Percentiles rank a stretch among this genome's conserved stretches.
Evolutionary conservation across 257 asterid species (phyloP).

Genomic region (Jaltomata sinuosa): DNA sequence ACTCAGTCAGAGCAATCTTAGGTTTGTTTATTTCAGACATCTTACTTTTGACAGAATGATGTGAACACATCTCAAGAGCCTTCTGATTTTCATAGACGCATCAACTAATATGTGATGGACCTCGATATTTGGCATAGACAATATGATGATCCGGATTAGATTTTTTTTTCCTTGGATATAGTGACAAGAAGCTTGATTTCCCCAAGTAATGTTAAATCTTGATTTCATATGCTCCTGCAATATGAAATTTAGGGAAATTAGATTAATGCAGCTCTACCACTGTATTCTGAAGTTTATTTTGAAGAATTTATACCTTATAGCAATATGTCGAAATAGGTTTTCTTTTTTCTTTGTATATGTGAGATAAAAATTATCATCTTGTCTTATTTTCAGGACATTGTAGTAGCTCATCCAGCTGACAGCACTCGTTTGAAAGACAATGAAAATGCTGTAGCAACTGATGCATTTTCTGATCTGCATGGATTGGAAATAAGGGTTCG

Average conservation of each 20-base stretch:
- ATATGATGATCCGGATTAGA: background rate
- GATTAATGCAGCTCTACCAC: background rate
- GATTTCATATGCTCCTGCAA: background rate
- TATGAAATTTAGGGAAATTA: background rate
- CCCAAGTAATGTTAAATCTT: background rate
- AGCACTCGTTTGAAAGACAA: constrained; percentile 17
- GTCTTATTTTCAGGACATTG: constrained; percentile 29
- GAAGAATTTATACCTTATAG: background rate
- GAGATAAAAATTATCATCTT: background rate
- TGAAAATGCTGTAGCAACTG: constrained; percentile 13
- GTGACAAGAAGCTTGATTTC: background rate
- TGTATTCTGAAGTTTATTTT: background rate
- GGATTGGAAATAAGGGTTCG: constrained; percentile 48
- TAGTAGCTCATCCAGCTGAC: constrained; percentile 1
- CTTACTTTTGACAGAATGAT: background rate
- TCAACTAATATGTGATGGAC: background rate
- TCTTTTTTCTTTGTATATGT: background rate
- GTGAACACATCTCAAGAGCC: background rate
- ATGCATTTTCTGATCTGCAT: constrained; percentile 31
- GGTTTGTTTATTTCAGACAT: background rate
- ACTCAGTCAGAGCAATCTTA: background rate
- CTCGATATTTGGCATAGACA: background rate
- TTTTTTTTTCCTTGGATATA: background rate
- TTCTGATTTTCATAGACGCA: background rate
- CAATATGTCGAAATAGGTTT: background rate